Percentiles rank a stretch among this genome's conserved stretches.
Conservation (phyloP, 345 rosid species). For the Sisymbrium altissimum region DNA sequence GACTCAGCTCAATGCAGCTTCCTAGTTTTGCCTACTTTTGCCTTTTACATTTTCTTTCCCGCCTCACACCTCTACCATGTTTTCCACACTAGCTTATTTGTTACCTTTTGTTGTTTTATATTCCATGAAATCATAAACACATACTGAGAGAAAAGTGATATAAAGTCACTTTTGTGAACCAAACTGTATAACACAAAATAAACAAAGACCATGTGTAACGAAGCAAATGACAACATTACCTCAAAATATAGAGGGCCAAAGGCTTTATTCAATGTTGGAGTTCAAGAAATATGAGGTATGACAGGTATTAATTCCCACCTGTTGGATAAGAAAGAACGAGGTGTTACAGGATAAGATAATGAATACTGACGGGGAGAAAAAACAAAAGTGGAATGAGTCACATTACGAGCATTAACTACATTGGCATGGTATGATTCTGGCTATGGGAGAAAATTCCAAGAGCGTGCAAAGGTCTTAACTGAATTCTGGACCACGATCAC, state of each 20-base stretch:
- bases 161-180: neutral
- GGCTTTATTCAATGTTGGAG: neutral
- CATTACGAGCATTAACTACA: neutral
- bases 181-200: neutral
- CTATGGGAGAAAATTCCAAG: conserved; percentile 9
- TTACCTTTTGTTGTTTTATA: neutral
- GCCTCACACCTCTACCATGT: neutral
- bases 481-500: neutral
- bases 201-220: neutral
- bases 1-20: neutral
- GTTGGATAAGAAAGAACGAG: conserved; percentile 22
- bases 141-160: neutral
- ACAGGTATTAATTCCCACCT: neutral
- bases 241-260: conserved; percentile 2
- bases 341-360: conserved; percentile 12
- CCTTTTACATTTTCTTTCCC: neutral
- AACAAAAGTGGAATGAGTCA: conserved; percentile 15
- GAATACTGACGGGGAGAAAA: neutral
- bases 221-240: conserved; percentile 1
- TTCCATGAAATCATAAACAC: neutral
- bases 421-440: neutral
- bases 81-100: neutral
- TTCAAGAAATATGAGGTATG: neutral
- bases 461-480: neutral
- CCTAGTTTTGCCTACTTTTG: neutral